Conservation (phyloP, 106 monocot genomes). For the Iris macrosiphon region DNA sequence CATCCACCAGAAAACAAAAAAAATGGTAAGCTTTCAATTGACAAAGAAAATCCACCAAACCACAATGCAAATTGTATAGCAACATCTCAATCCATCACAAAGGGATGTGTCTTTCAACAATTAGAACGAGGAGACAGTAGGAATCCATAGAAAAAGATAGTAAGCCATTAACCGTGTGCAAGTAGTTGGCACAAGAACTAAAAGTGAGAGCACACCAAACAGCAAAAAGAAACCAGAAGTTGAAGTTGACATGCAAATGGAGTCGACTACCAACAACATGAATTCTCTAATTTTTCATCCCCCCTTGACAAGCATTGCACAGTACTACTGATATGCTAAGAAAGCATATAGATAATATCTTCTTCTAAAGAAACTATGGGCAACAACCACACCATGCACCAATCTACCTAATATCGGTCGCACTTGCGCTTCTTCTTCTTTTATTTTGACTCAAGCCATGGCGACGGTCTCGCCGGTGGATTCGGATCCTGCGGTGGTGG, state of each 20-base stretch:
- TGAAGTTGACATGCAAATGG: no score
- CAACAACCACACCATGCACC: no score
- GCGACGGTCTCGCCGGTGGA: conserved; percentile 17
- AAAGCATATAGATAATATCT: no score
- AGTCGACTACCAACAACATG: background rate
- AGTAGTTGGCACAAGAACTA: background rate
- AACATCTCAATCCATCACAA: background rate
- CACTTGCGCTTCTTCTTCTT: background rate
- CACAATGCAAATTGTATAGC: background rate
- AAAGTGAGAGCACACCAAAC: background rate
- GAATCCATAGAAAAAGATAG: background rate
- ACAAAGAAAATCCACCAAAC: no score
- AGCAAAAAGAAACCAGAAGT: background rate
- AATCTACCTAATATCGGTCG: background rate
- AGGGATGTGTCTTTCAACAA: no score
- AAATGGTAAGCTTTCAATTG: no score
- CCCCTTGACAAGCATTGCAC: background rate
- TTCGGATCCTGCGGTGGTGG: background rate
- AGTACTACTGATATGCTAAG: background rate
- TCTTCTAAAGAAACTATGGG: no score
- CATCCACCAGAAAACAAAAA: no score
- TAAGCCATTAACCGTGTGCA: no score
- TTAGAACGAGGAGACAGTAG: conserved; percentile 2
- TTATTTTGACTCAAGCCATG: conserved; percentile 13
- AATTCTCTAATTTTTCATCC: background rate